A percentile compares a stretch with the other conserved stretches of the same genome.
phyloP scores from a whole-genome alignment of 1,284 basidiomycete species.

The Puccinia triticina region DNA sequence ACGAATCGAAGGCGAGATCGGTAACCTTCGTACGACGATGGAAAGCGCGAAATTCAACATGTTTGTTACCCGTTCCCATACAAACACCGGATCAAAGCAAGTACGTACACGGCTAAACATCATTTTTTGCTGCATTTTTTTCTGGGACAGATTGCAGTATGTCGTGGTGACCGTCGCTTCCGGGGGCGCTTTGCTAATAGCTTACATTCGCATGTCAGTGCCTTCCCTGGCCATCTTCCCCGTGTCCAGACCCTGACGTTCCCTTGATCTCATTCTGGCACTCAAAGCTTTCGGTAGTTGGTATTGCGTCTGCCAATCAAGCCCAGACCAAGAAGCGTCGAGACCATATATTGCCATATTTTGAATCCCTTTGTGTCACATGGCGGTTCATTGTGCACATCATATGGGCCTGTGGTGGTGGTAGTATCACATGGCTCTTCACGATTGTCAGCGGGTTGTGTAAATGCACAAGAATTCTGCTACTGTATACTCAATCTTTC shows the following conservation, averaged over 20 bases:
- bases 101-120: neutral
- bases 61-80: constrained; percentile 2
- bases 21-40: constrained; percentile 81
- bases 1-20: constrained; percentile 94
- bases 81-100: neutral
- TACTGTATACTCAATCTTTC: no score
- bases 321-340: neutral
- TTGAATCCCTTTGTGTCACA: no score
- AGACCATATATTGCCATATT: neutral
- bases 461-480: no score
- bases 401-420: no score
- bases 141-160: constrained; percentile 36
- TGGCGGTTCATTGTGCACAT: no score
- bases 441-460: no score
- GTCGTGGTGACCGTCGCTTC: constrained; percentile 50
- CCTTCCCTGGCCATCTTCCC: neutral
- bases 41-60: constrained; percentile 75
- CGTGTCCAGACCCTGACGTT: neutral
- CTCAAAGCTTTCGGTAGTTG: constrained; percentile 23
- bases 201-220: constrained; percentile 49
- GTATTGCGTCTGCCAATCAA: neutral
- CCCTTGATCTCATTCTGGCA: neutral
- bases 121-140: neutral
- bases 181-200: constrained; percentile 42
- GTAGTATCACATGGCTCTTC: no score